Evolutionary conservation across 129 eudicot species (phyloP).

Genomic region (Tanacetum coccineum): DNA sequence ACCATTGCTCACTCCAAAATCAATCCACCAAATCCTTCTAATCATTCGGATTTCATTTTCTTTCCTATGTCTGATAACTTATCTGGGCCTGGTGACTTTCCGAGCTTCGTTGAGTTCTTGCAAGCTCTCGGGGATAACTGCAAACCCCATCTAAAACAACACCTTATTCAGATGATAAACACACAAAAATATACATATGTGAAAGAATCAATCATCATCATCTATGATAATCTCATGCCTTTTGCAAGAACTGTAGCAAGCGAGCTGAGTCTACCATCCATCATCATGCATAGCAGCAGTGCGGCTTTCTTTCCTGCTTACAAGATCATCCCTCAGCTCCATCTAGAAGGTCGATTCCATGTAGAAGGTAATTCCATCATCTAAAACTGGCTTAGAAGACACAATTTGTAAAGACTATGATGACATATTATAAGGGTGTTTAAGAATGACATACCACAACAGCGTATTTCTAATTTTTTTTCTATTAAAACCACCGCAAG

Average conservation of each 20-base stretch:
- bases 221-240: slow-evolving; percentile 26
- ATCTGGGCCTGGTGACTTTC: slow-evolving; percentile 7
- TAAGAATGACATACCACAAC: too few species aligned
- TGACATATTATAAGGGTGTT: not conserved
- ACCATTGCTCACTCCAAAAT: slow-evolving; percentile 39
- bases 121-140: slow-evolving; percentile 25
- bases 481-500: too few species aligned
- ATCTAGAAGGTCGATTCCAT: slow-evolving; percentile 26
- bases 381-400: not conserved
- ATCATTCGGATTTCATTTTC: slow-evolving; percentile 45
- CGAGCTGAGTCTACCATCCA: slow-evolving; percentile 27
- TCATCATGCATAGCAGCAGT: slow-evolving; percentile 25
- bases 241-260: slow-evolving; percentile 29
- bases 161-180: slow-evolving; percentile 12
- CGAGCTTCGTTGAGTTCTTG: slow-evolving; percentile 9
- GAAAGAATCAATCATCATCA: slow-evolving; percentile 20
- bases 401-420: not conserved
- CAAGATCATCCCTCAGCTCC: slow-evolving; percentile 29
- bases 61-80: slow-evolving; percentile 26
- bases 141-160: slow-evolving; percentile 20
- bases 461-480: too few species aligned
- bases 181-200: not conserved
- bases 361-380: slow-evolving; percentile 20
- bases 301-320: slow-evolving; percentile 19
- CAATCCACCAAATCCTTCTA: slow-evolving; percentile 36